A percentile compares a stretch with the other conserved stretches of the same genome.
Evolutionary conservation across 176 grass and related monocot species (phyloP).

Genomic region (Lolium multiflorum): DNA sequence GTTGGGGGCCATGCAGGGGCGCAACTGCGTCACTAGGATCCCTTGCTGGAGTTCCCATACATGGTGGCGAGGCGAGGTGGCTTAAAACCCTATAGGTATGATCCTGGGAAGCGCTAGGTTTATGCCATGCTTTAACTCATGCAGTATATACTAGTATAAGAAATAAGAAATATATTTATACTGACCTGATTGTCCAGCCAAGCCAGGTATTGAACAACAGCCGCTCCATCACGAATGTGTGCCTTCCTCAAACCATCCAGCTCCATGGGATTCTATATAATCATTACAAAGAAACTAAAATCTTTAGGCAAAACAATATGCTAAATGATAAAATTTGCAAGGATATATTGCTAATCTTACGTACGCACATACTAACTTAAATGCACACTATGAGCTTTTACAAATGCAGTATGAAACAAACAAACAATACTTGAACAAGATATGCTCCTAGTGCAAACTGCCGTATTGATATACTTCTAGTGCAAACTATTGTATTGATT

Average conservation of each 20-base stretch:
- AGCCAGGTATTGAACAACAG: conserved; percentile 89
- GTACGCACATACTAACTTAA: conserved; percentile 9
- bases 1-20: not conserved
- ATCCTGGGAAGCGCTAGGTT: conserved; percentile 20
- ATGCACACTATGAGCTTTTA: conserved; percentile 18
- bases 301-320: conserved; percentile 11
- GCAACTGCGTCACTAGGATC: not conserved
- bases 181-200: conserved; percentile 94
- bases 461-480: too few species aligned
- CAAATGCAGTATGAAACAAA: conserved; percentile 16
- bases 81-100: conserved; percentile 33
- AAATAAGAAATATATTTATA: conserved; percentile 42
- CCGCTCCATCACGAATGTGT: conserved; percentile 92
- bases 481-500: too few species aligned
- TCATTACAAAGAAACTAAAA: conserved; percentile 44
- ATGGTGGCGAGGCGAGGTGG: conserved; percentile 33
- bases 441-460: conserved; percentile 7
- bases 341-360: not conserved
- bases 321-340: conserved; percentile 22
- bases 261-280: conserved; percentile 77
- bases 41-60: conserved; percentile 58
- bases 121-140: conserved; percentile 32
- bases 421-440: conserved; percentile 2
- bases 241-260: conserved; percentile 92
- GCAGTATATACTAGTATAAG: not conserved